Evolutionary conservation across 2,329 filamentous ascomycete genomes (phyloP), one percentile per base, ranked within the genome.

Genomic region (Fulvia fulva): DNA sequence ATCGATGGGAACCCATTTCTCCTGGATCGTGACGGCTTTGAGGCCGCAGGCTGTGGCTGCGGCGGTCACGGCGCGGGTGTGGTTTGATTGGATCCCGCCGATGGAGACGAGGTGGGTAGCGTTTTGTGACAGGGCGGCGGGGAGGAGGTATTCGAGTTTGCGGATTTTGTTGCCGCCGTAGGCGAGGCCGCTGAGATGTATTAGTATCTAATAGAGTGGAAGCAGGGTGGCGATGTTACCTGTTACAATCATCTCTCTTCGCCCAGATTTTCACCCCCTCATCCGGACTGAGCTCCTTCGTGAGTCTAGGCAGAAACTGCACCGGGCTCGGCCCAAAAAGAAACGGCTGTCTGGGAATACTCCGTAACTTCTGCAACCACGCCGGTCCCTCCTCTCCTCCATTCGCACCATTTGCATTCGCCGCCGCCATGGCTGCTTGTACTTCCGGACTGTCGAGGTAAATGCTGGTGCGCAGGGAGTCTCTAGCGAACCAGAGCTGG

Each of bases 291-390:
- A 89, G 79, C 23, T 82, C 83, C 54, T 78, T 71, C 30, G 84
- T 85, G 68, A 89, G 87, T 61, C 85, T 81, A 55, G 85, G 83
- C 34, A 90, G 81, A 53, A 78, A 73, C 69, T 90, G 85, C 67
- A 90, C 87, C 28, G 86, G 87, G 0, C 87, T 88, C 16, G 86
- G 83, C 0, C 84, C 85, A 55, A 89, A 87, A 60, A 87, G 82
- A 65, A 89, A 81, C 9, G 77, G 71, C 64, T 83, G 75, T 59
- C 83, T 80, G 12, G 85, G 84, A 66, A 89, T 88, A 68, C 58
- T 63, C 14, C 52, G 52, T 3, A 69, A 61, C 51, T 63, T 66
- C 23, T 60, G 46, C 8, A 68, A 19, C 49, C 68, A 69, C 12
- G 51, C 43, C 62, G 54, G 66, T 30, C 51, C 43, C 51, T 56